Evolutionary conservation across 768 basidiomycete genomes (phyloP), one percentile per base, ranked within the genome.

Genomic region (Pulveroboletus sp.): DNA sequence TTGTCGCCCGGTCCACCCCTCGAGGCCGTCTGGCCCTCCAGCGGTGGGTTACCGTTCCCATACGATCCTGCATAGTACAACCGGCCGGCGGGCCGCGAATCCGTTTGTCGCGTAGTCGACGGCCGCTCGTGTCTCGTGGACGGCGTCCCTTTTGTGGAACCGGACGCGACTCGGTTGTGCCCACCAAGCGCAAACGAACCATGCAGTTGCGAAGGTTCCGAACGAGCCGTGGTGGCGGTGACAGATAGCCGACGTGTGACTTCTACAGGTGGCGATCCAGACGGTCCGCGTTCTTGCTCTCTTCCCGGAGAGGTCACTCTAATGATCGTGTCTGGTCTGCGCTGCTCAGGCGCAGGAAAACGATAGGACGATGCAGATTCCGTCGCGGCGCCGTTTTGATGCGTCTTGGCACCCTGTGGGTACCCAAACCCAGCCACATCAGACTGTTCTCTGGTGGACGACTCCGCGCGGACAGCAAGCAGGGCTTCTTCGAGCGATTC

Each of bases 401-500:
- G 55, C 8, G 67, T 57, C 42, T 65, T 68, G 40, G 37, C 11
- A 17, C 50, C 43, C 22, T 58, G 67, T 16, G 63, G 43, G 41
- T 58, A 55, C 29, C 44, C 57, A 45, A 54, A 53, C 31, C 54
- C 53, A 19, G 42, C 32, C 3, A 41, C 38, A 8, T 55, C 59
- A n/a, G n/a, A n/a, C 41, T 55, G 61, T 19, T 30, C 55, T 29
- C 50, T 58, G 22, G 43, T 35, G 30, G 58, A 54, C 24, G 50
- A 42, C 41, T 63, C 63, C 4, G 58, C 61, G 13, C 65, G 61
- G 54, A 54, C 60, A 31, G 49, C 54, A 22, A 67, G 63, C 12
- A 76, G 63, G 40, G 68, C 67, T 50, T 63, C 79, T 61, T 88
- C 87, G 37, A 90, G 70, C 56, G 89, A 86, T 42, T 85, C 83